phyloP scores from a whole-genome alignment of 805 yeast species.

The Candida broadrunensis region DNA sequence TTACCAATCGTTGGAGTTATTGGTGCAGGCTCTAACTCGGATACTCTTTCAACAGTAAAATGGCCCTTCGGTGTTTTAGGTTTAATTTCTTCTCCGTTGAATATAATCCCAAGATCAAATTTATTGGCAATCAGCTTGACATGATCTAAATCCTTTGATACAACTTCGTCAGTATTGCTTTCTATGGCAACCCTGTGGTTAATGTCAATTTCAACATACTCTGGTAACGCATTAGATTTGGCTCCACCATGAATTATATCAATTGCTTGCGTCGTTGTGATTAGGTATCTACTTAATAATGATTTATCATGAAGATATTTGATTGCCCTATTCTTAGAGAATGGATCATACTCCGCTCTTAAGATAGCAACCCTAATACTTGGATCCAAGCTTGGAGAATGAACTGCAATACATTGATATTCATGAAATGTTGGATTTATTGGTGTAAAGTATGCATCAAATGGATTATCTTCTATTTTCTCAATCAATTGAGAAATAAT shows the following conservation, averaged over 20 bases:
- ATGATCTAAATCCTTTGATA: constrained; percentile 7
- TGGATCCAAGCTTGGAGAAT: constrained; percentile 27
- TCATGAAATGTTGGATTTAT: constrained; percentile 59
- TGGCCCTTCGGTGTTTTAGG: constrained; percentile 11
- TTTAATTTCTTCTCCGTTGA: constrained; percentile 8
- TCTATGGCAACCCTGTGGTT: constrained; percentile 38
- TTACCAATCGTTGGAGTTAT: constrained; percentile 39
- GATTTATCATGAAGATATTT: constrained; percentile 11
- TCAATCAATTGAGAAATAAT: constrained; percentile 58
- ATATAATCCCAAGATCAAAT: constrained; percentile 21
- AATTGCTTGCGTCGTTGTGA: constrained; percentile 47
- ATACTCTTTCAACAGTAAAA: constrained; percentile 12
- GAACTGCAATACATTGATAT: constrained; percentile 63
- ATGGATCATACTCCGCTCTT: constrained; percentile 28
- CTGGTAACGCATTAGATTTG: constrained; percentile 42
- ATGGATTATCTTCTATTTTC: constrained; percentile 57
- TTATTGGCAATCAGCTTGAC: constrained; percentile 25
- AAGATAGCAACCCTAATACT: constrained; percentile 24
- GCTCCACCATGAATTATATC: constrained; percentile 48
- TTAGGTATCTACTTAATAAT: constrained; percentile 23
- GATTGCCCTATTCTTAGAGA: constrained; percentile 23
- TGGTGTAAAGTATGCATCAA: constrained; percentile 40
- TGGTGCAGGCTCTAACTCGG: constrained; percentile 43
- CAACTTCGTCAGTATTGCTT: constrained; percentile 22
- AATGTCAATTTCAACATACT: constrained; percentile 22